phyloP scores from a whole-genome alignment of 106 monocot genomes.

The Dendrobium chrysotoxum region DNA sequence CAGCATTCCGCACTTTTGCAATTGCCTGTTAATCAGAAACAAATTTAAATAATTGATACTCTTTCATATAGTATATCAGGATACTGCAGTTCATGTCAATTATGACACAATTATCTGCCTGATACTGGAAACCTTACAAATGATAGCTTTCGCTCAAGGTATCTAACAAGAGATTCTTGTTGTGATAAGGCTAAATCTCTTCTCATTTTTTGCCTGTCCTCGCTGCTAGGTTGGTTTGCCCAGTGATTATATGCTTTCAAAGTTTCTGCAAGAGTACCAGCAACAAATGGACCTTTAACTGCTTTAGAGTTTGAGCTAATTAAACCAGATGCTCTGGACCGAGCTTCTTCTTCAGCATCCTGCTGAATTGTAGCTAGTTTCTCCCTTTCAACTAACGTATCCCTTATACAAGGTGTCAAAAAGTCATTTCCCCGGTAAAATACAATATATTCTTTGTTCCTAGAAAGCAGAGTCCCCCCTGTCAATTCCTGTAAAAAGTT shows the following conservation, averaged over 20 bases:
- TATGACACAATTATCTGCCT: background rate
- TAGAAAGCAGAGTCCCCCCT: constrained; percentile 75
- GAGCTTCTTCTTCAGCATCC: constrained; percentile 78
- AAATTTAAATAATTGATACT: background rate
- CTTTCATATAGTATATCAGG: background rate
- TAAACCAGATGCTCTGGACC: constrained; percentile 47
- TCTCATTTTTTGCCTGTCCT: constrained; percentile 54
- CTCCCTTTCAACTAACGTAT: constrained; percentile 52
- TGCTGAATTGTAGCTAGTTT: constrained; percentile 38
- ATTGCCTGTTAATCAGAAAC: constrained; percentile 41
- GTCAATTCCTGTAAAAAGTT: constrained; percentile 67
- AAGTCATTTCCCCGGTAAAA: constrained; percentile 96
- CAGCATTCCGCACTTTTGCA: constrained; percentile 71
- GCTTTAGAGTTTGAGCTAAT: constrained; percentile 21
- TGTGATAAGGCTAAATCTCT: constrained; percentile 45
- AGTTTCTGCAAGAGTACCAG: constrained; percentile 90
- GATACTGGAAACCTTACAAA: constrained; percentile 38
- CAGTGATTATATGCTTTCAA: constrained; percentile 59
- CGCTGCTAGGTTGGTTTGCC: constrained; percentile 43
- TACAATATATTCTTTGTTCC: constrained; percentile 93
- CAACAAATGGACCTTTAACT: constrained; percentile 42
- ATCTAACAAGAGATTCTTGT: constrained; percentile 67
- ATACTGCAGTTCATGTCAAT: background rate
- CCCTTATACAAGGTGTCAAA: constrained; percentile 47
- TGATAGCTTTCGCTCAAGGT: constrained; percentile 52